Conservation (phyloP, 352 stramenopile genomes). For the Globisporangium lucens region DNA sequence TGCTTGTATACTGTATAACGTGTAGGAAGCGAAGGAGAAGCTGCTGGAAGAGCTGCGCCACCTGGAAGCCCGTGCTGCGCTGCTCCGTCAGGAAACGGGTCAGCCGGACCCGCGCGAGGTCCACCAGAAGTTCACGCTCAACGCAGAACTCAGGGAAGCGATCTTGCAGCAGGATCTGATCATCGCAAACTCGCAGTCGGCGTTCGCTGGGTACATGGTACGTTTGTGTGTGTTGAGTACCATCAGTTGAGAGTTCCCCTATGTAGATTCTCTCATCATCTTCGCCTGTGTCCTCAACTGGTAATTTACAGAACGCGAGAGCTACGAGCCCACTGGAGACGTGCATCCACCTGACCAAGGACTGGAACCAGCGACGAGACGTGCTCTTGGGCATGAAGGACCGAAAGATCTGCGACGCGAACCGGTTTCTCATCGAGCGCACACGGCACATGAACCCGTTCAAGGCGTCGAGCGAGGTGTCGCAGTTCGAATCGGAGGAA, state of each 20-base stretch:
- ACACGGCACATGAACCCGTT: conserved; percentile 23
- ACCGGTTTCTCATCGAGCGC: conserved; percentile 34
- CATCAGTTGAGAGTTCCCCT: no score
- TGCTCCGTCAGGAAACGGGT: conserved; percentile 8
- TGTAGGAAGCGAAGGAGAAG: conserved; percentile 10
- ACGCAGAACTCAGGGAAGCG: conserved; percentile 7
- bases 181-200: conserved; percentile 7
- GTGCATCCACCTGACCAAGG: conserved; percentile 17
- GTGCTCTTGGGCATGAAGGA: conserved; percentile 25
- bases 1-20: no score
- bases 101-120: background rate
- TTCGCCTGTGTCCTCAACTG: background rate
- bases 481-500: conserved; percentile 35
- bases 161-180: conserved; percentile 11
- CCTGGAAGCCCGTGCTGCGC: conserved; percentile 9
- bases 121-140: background rate
- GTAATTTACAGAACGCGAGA: background rate
- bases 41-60: conserved; percentile 9
- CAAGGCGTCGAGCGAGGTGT: conserved; percentile 31
- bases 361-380: conserved; percentile 25
- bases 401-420: conserved; percentile 28
- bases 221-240: background rate
- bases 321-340: conserved; percentile 6
- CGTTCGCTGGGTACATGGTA: conserved; percentile 10
- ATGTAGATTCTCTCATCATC: background rate